Evolutionary conservation across 2,329 filamentous ascomycete species (phyloP).

Genomic region (Phialemonium atrogriseum): DNA sequence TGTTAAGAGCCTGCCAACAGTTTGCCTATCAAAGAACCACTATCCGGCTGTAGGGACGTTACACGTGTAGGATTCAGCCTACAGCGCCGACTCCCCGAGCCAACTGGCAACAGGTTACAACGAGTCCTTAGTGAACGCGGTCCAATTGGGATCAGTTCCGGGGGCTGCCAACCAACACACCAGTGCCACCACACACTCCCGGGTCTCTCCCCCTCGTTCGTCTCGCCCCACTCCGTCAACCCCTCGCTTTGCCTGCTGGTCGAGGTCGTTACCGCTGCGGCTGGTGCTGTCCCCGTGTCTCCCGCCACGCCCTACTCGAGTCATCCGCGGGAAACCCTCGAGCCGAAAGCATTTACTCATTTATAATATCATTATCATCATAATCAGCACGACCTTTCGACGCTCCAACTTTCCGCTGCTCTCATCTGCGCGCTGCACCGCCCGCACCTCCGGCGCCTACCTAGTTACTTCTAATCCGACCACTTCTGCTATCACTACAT

Average conservation of each 20-base stretch:
- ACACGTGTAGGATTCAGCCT: background rate
- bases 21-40: conserved; percentile 1
- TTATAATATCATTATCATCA: conserved; percentile 1
- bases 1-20: conserved; percentile 1
- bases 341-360: conserved; percentile 1
- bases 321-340: conserved; percentile 1
- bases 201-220: too few relatives aligned
- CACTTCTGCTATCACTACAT: conserved; percentile 2
- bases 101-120: background rate
- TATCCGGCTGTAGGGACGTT: background rate
- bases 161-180: too few relatives aligned
- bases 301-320: conserved; percentile 1
- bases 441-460: conserved; percentile 1
- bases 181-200: too few relatives aligned
- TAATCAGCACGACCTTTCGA: conserved; percentile 2
- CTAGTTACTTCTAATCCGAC: conserved; percentile 2
- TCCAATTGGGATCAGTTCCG: too few relatives aligned
- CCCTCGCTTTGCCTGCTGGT: conserved; percentile 1
- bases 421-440: conserved; percentile 2
- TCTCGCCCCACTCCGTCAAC: too few relatives aligned
- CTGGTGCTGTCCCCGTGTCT: background rate
- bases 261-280: background rate
- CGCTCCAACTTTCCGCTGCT: conserved; percentile 2
- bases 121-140: too few relatives aligned
- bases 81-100: background rate